These are phyloP conservation scores for Dendryphion nanum DNA, from an alignment of 2,329 filamentous ascomycete genomes.

Conservation along the genomic window DNA sequence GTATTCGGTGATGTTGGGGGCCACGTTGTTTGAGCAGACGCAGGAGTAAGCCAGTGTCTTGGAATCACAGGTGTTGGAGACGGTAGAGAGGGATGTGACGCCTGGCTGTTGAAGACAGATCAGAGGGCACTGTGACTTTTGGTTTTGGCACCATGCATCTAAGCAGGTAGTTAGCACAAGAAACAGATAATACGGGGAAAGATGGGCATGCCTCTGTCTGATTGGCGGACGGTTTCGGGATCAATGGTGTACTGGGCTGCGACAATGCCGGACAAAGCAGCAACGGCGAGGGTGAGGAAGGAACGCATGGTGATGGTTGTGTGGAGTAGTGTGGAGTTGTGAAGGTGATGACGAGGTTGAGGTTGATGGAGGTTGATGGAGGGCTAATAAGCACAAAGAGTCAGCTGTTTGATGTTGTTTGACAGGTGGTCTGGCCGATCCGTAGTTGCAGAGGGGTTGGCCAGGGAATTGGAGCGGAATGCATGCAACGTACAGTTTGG, in stretches of 20 bases:
- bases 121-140: constrained; percentile 64
- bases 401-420: background rate
- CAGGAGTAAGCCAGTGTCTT: constrained; percentile 66
- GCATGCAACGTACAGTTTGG: no score
- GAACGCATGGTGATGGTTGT: constrained; percentile 42
- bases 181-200: no score
- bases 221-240: constrained; percentile 57
- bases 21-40: constrained; percentile 64
- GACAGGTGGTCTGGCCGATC: no score
- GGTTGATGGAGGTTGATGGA: background rate
- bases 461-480: no score
- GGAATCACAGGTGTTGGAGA: constrained; percentile 66
- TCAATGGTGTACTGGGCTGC: constrained; percentile 58
- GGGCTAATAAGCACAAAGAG: background rate
- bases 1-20: constrained; percentile 74
- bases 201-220: constrained; percentile 54
- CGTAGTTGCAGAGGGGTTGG: no score
- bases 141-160: constrained; percentile 66
- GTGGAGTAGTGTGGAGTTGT: constrained; percentile 4
- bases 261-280: constrained; percentile 53
- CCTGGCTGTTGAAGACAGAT: constrained; percentile 66
- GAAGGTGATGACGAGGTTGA: constrained; percentile 2
- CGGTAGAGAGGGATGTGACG: constrained; percentile 43
- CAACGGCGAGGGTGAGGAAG: constrained; percentile 51
- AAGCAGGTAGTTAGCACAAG: constrained; percentile 17